These are phyloP conservation scores for Allomyces macrogynus DNA, from an alignment of 192 early-diverging fungal genomes.

Conservation along the genomic window DNA sequence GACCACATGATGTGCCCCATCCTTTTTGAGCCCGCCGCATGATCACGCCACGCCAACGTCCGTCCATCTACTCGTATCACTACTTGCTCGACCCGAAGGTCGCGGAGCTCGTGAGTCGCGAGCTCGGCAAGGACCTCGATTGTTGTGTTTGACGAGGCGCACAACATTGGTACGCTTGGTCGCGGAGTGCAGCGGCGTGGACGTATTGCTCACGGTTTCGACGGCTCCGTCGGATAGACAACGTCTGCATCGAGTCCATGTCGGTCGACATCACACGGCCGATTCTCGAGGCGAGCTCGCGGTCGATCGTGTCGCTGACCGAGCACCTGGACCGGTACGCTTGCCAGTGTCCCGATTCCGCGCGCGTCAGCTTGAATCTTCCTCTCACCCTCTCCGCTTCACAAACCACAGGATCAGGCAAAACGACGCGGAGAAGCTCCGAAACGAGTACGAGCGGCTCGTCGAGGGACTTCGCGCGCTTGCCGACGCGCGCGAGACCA, in stretches of 20 bases:
- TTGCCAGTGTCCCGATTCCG: too few species aligned
- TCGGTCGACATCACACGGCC: conserved; percentile 83
- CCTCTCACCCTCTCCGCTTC: too few species aligned
- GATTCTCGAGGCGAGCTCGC: conserved; percentile 71
- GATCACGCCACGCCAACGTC: conserved; percentile 81
- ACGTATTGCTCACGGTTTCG: too few species aligned
- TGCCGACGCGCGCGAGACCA: background rate
- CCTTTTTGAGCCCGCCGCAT: conserved; percentile 74
- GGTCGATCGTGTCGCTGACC: conserved; percentile 46
- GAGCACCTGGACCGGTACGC: conserved; percentile 51
- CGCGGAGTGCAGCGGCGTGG: background rate
- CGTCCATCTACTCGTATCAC: conserved; percentile 94
- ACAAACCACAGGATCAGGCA: conserved; percentile 37
- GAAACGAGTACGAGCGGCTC: conserved; percentile 70
- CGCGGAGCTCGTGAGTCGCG: conserved; percentile 88
- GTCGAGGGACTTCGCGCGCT: conserved; percentile 43
- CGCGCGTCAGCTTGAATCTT: too few species aligned
- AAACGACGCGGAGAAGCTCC: conserved; percentile 72
- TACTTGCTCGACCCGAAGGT: conserved; percentile 99
- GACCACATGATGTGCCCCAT: conserved; percentile 71
- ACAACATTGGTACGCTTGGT: conserved; percentile 68
- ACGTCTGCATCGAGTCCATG: conserved; percentile 94
- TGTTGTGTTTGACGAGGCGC: conserved; percentile 97
- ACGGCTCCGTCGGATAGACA: conserved; percentile 33
- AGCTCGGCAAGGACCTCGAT: conserved; percentile 84